Evolutionary conservation across 2,329 filamentous ascomycete species (phyloP), one percentile per base, ranked within the genome.

Genomic region (Drechslera avenae): DNA sequence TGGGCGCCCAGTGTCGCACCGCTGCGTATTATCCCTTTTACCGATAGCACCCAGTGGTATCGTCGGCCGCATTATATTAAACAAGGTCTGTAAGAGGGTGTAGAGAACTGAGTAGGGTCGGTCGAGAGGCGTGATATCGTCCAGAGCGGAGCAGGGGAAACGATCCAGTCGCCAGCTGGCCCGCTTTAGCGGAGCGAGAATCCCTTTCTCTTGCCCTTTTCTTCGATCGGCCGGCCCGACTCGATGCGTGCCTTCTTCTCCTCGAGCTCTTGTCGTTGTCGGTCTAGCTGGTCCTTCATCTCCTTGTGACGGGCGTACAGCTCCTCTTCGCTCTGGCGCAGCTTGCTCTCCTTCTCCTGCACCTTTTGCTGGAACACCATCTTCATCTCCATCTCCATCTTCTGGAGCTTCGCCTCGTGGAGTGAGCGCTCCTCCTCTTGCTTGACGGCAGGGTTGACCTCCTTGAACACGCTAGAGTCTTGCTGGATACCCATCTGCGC

Each of bases 361-460:
- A 99, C 94, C 88, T 99, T 99, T 77, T 99, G 94, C 78, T 97
- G 94, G 91, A 99, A 99, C 66, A 99, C 94, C 90, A 97, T 96
- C 90, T 99, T 99, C 94, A 99, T 99, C 79, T 99, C 94, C 72
- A 91, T 87, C 79, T 99, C 94, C 94, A 99, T 99, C 90, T 99
- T 99, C 77, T 93, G 91, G 67, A 99, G 90, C 84, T 99, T 99
- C 84, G 97, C 92, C 81, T 99, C 94, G 84, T 99, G 94, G 66
- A 99, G 83, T 60, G 90, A 88, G 70, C 94, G 91, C 83, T 99
- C 94, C 81, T 99, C 94, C 77, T 99, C 94, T 80, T 99, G 94
- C 88, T 99, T 99, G 79, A 97, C 94, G 39, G 94, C 93, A 59
- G 94, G 94, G 85, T 99, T 99, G 83, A 99, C 91, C 86, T 99